Percentiles rank a stretch among this genome's conserved stretches.
These are phyloP conservation scores for Fragosphaeria purpurea DNA, from an alignment of 2,329 filamentous ascomycete species.

Conservation along the genomic window DNA sequence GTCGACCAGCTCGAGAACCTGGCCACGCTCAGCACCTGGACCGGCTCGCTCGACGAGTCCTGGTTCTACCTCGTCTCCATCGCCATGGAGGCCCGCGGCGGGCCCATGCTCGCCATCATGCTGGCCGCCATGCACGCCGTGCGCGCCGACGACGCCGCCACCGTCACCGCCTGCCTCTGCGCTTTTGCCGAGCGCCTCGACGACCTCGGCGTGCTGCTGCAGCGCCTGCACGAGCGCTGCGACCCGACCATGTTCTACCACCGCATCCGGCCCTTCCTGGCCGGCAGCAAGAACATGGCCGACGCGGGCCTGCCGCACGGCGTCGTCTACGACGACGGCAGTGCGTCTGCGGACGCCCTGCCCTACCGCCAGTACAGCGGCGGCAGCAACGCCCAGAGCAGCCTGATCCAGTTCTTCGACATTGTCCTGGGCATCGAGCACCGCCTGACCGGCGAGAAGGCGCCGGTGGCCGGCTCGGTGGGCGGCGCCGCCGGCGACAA, in stretches of 20 bases:
- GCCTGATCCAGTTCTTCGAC: constrained; percentile 95
- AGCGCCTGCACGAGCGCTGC: constrained; percentile 91
- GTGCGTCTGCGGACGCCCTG: constrained; percentile 40
- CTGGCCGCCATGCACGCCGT: constrained; percentile 76
- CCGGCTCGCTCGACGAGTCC: constrained; percentile 88
- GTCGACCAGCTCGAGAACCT: constrained; percentile 82
- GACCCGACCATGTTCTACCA: constrained; percentile 93
- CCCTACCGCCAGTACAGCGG: constrained; percentile 79
- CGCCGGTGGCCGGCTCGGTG: constrained; percentile 29
- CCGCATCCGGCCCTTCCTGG: constrained; percentile 89
- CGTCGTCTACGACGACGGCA: constrained; percentile 74
- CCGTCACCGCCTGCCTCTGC: constrained; percentile 67
- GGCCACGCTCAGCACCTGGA: constrained; percentile 80
- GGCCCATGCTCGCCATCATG: constrained; percentile 80
- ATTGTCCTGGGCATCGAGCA: constrained; percentile 84
- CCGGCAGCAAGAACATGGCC: constrained; percentile 93
- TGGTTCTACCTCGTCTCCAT: constrained; percentile 98
- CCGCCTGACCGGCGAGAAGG: constrained; percentile 71
- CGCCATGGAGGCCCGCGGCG: constrained; percentile 87
- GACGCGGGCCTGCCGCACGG: constrained; percentile 85
- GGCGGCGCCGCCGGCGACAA: constrained; percentile 28
- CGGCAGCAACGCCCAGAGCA: constrained; percentile 94
- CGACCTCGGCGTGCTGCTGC: constrained; percentile 67
- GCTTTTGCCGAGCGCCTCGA: constrained; percentile 80
- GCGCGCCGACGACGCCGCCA: constrained; percentile 55